Conservation (phyloP, 2,329 filamentous ascomycete genomes). For the Thielaviopsis musarum region DNA sequence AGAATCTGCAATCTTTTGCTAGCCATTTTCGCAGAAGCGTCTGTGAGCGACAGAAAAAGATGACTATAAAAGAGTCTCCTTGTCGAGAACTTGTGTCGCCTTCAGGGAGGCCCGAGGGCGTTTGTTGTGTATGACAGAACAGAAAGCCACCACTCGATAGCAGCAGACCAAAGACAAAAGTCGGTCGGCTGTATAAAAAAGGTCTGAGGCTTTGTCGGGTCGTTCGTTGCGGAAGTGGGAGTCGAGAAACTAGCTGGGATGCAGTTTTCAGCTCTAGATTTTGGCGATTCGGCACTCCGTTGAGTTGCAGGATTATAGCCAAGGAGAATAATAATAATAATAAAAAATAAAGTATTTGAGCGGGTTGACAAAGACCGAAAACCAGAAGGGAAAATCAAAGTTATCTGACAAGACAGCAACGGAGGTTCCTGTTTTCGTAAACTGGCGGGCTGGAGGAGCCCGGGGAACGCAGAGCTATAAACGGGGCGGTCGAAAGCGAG, state of each 20-base stretch:
- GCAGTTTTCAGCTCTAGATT: too few relatives aligned
- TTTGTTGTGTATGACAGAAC: background rate
- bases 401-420: too few relatives aligned
- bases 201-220: too few relatives aligned
- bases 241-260: too few relatives aligned
- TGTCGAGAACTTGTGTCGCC: background rate
- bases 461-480: too few relatives aligned
- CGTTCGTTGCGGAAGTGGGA: too few relatives aligned
- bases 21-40: constrained; percentile 2
- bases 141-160: background rate
- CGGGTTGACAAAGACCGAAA: too few relatives aligned
- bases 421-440: too few relatives aligned
- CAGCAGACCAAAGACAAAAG: background rate
- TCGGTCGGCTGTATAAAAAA: background rate
- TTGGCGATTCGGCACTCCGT: background rate
- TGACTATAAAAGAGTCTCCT: background rate
- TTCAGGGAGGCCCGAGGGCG: background rate
- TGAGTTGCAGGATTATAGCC: background rate
- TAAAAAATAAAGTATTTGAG: background rate
- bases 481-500: too few relatives aligned
- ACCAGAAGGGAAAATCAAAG: too few relatives aligned
- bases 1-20: constrained; percentile 10
- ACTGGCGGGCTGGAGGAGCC: too few relatives aligned
- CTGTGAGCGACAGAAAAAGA: background rate
- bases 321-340: background rate